Conservation (phyloP, 768 basidiomycete genomes). For the Boletellus ananas region DNA sequence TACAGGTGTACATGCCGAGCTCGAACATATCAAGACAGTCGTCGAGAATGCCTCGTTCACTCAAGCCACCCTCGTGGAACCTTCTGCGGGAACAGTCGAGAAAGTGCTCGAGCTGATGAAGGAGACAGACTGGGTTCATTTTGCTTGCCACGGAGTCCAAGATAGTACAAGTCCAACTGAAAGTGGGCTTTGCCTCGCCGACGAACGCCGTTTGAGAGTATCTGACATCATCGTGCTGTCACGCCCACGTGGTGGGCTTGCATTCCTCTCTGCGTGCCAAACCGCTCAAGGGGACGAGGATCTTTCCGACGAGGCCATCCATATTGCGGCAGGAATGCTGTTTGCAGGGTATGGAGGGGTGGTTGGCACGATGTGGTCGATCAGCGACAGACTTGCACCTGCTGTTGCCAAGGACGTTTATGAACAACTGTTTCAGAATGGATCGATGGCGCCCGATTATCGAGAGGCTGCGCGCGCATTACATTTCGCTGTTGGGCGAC, state of each 20-base stretch:
- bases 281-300: neutral
- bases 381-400: conserved; percentile 36
- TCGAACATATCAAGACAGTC: too few relatives aligned
- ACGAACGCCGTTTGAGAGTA: neutral
- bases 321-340: neutral
- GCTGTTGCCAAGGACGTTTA: conserved; percentile 33
- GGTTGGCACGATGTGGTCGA: conserved; percentile 43
- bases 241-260: conserved; percentile 27
- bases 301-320: neutral
- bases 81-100: too few relatives aligned
- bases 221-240: neutral
- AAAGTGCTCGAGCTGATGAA: too few relatives aligned
- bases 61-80: too few relatives aligned
- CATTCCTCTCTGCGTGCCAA: conserved; percentile 2
- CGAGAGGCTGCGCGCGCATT: too few relatives aligned
- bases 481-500: too few relatives aligned
- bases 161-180: too few relatives aligned
- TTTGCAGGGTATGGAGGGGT: conserved; percentile 21
- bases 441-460: too few relatives aligned
- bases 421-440: conserved; percentile 8
- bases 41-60: too few relatives aligned
- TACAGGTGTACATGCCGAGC: too few relatives aligned
- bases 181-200: neutral
- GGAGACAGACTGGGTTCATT: too few relatives aligned
- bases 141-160: too few relatives aligned